These are phyloP conservation scores for Phoma sp. DNA, from an alignment of 2,329 filamentous ascomycete species.

Conservation along the genomic window DNA sequence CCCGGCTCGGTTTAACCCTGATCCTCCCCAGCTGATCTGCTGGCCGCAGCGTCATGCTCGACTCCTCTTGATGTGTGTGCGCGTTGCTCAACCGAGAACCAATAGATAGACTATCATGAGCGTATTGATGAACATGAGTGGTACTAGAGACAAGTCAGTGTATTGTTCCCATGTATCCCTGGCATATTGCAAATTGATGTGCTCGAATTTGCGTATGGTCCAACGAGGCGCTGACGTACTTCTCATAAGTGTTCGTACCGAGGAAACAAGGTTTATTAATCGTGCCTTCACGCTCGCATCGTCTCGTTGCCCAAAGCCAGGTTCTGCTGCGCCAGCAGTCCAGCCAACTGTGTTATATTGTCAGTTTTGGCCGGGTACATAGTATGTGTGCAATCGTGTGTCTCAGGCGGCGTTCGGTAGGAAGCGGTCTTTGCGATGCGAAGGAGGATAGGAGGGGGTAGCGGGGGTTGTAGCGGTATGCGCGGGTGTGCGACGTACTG, in stretches of 20 bases:
- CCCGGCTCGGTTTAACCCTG: no score
- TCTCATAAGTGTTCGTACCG: conserved; percentile 89
- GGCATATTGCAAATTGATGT: neutral
- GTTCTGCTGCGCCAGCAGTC: conserved; percentile 69
- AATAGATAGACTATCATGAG: conserved; percentile 49
- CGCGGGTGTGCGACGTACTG: conserved; percentile 59
- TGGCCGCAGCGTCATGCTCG: neutral
- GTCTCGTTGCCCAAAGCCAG: conserved; percentile 75
- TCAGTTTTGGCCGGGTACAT: neutral
- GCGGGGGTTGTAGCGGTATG: neutral
- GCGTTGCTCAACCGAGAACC: conserved; percentile 41
- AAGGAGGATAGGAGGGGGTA: neutral
- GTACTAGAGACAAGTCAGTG: conserved; percentile 40
- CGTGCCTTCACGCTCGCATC: conserved; percentile 85
- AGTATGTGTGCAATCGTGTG: neutral
- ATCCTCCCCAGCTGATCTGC: neutral
- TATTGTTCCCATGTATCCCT: neutral
- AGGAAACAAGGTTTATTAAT: conserved; percentile 87
- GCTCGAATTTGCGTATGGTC: neutral
- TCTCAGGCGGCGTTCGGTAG: no score
- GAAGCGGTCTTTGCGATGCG: no score
- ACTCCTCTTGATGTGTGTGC: neutral
- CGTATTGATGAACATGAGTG: conserved; percentile 50
- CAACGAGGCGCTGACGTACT: conserved; percentile 64
- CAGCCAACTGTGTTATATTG: conserved; percentile 73